These are phyloP conservation scores for Zopfochytrium polystomum DNA, from an alignment of 371 early-diverging fungal genomes.

Conservation along the genomic window DNA sequence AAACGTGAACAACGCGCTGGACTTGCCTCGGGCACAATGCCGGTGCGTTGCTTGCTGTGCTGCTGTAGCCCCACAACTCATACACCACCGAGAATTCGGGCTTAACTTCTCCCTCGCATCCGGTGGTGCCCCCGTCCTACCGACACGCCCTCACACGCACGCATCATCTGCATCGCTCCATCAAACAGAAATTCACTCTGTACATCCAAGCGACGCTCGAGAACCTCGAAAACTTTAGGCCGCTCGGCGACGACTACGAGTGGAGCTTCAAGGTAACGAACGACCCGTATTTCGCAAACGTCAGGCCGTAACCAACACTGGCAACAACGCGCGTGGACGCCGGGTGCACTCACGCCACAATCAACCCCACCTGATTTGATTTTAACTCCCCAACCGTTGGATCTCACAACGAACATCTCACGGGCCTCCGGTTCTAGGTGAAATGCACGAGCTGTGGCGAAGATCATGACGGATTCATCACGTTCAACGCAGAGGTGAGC, in stretches of 20 bases:
- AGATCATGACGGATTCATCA: slow-evolving; percentile 67
- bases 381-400: no score
- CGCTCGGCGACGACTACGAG: slow-evolving; percentile 58
- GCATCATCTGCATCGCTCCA: no score
- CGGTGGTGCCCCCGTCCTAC: no score
- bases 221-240: slow-evolving; percentile 72
- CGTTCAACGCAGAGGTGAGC: slow-evolving; percentile 52
- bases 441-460: slow-evolving; percentile 83
- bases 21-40: no score
- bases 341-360: not conserved
- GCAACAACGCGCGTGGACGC: not conserved
- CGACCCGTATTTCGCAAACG: no score
- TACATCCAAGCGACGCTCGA: slow-evolving; percentile 69
- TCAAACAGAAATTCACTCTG: slow-evolving; percentile 28
- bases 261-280: slow-evolving; percentile 71
- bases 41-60: not conserved
- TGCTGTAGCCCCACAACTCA: not conserved
- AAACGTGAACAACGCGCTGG: no score
- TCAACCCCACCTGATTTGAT: not conserved
- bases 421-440: no score
- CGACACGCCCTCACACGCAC: no score
- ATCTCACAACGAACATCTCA: no score
- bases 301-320: no score
- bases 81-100: no score
- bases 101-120: no score